These are phyloP conservation scores for Madurella mycetomatis DNA, from an alignment of 2,329 filamentous ascomycete species.

Conservation along the genomic window DNA sequence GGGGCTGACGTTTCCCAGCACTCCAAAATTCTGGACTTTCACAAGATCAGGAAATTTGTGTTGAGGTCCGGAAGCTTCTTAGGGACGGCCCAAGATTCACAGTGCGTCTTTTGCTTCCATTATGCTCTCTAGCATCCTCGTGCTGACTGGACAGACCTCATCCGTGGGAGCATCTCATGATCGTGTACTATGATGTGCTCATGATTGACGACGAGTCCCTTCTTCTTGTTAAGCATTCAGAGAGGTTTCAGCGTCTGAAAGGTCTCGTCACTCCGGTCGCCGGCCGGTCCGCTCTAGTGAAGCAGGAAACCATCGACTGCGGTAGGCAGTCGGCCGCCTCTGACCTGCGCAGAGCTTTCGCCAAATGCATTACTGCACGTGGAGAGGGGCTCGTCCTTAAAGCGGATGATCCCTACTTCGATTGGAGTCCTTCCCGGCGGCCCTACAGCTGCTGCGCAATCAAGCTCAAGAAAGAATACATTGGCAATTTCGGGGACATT, in stretches of 20 bases:
- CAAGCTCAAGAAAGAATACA: slow-evolving; percentile 86
- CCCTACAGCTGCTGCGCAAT: slow-evolving; percentile 55
- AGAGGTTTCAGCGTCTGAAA: slow-evolving; percentile 57
- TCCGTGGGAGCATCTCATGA: slow-evolving; percentile 54
- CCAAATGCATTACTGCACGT: slow-evolving; percentile 57
- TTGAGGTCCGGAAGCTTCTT: slow-evolving; percentile 66
- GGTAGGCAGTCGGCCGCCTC: slow-evolving; percentile 45
- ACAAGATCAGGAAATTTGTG: slow-evolving; percentile 78
- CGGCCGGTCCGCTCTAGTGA: slow-evolving; percentile 63
- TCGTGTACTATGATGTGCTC: slow-evolving; percentile 57
- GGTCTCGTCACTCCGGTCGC: slow-evolving; percentile 46
- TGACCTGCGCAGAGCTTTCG: slow-evolving; percentile 60
- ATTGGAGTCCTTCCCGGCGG: slow-evolving; percentile 38
- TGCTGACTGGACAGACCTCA: slow-evolving; percentile 38
- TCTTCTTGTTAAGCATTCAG: slow-evolving; percentile 48
- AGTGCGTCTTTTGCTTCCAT: slow-evolving; percentile 40
- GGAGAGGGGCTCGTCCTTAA: slow-evolving; percentile 82
- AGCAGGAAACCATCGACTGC: slow-evolving; percentile 66
- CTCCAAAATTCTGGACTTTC: slow-evolving; percentile 65
- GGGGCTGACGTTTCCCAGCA: slow-evolving; percentile 36
- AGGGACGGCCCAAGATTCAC: slow-evolving; percentile 64
- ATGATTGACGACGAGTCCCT: slow-evolving; percentile 52
- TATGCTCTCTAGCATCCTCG: neutral
- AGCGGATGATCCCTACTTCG: slow-evolving; percentile 73
- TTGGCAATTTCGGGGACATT: slow-evolving; percentile 71